A percentile compares a stretch with the other conserved stretches of the same genome.
These are phyloP conservation scores for Bryum argenteum DNA, from an alignment of 225 moss, liverwort and hornwort genomes.

Conservation along the genomic window DNA sequence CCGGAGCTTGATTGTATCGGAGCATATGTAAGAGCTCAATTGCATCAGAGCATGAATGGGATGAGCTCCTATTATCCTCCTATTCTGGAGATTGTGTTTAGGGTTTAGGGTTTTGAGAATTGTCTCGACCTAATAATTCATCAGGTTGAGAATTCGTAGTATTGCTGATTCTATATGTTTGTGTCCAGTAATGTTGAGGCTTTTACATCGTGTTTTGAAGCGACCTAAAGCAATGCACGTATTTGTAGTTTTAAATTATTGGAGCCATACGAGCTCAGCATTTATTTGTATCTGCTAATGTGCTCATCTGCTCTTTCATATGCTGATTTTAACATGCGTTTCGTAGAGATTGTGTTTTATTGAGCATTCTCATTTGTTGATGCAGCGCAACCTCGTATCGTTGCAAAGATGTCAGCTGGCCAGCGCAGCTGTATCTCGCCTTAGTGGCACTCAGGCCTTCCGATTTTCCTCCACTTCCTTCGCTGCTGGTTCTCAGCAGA, in stretches of 20 bases:
- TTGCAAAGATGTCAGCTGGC: slow-evolving; percentile 56
- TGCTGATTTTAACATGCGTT: not conserved
- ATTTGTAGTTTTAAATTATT: no score
- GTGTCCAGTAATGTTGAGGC: no score
- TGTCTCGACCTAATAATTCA: not conserved
- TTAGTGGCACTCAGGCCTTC: slow-evolving; percentile 33
- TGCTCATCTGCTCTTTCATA: not conserved
- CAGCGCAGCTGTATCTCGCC: slow-evolving; percentile 37
- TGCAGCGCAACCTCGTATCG: slow-evolving; percentile 65
- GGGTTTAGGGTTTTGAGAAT: slow-evolving; percentile 33
- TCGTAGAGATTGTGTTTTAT: not conserved
- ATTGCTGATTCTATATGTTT: not conserved
- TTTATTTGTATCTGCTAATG: not conserved
- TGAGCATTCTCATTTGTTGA: not conserved
- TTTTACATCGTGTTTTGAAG: not conserved
- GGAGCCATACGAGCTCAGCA: not conserved
- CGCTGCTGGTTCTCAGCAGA: slow-evolving; percentile 45
- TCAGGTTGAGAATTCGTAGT: not conserved
- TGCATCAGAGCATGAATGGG: not conserved
- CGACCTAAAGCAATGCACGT: no score
- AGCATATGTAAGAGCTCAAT: not conserved
- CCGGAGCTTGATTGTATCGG: not conserved
- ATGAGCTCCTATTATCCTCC: not conserved
- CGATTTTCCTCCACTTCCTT: slow-evolving; percentile 54
- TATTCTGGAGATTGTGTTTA: not conserved